These are phyloP conservation scores for Fusarium proliferatum DNA, from an alignment of 2,329 filamentous ascomycete genomes.

Conservation along the genomic window DNA sequence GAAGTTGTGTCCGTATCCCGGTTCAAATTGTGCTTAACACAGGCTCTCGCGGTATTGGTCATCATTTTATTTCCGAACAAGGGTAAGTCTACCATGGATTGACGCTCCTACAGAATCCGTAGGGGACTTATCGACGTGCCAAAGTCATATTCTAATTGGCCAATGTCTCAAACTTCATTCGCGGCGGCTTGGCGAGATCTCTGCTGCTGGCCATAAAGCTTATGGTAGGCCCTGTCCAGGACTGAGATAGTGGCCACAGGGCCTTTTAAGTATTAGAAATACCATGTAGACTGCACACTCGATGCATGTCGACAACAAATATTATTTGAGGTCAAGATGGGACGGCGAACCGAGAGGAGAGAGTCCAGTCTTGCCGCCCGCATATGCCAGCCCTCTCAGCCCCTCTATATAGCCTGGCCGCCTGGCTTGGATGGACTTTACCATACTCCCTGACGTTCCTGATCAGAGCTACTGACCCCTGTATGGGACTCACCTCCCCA, in stretches of 20 bases:
- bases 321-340: conserved; percentile 18
- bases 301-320: not conserved
- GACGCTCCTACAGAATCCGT: not conserved
- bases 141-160: conserved; percentile 26
- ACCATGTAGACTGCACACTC: not conserved
- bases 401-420: conserved; percentile 6
- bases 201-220: conserved; percentile 17
- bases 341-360: conserved; percentile 31
- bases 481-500: conserved; percentile 14
- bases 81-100: not conserved
- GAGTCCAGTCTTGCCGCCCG: conserved; percentile 29
- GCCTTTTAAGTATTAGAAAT: conserved; percentile 9
- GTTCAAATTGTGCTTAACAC: conserved; percentile 25
- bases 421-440: not conserved
- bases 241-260: conserved; percentile 10
- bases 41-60: not conserved
- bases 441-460: not conserved
- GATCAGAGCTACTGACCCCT: not conserved
- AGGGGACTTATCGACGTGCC: conserved; percentile 31
- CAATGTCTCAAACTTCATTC: conserved; percentile 30
- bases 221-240: conserved; percentile 1
- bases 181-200: conserved; percentile 27
- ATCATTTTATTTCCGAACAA: not conserved
- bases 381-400: conserved; percentile 33
- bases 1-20: not conserved